Base-by-base conservation (phyloP, 306 rosid genomes). In the Vicia villosa region DNA sequence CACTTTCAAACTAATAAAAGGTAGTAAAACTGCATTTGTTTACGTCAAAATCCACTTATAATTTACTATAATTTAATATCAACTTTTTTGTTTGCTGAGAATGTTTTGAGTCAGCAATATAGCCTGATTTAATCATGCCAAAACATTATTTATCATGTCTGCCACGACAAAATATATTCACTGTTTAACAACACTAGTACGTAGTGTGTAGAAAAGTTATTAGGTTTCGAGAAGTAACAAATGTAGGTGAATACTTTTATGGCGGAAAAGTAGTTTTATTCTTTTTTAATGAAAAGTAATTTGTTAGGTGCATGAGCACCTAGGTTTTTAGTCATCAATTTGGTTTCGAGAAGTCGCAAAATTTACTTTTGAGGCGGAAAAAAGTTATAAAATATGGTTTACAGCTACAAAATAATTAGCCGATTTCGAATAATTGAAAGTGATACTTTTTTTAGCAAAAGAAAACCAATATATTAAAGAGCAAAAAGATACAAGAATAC, bases 1-100 rank as follows among this genome's bases (percentile, higher is more conserved):
- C 83, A 79, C 75, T 62, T 38, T 30, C 5, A 32, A 8, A 30
- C 28, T 11, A 38, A 1, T 9, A 24, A 55, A 50, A 64, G 22
- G 12, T 4, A 24, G 12, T 4, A 24, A 58, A 47, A 46, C 42
- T 69, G 9, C 54, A 24, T 22, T 15, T 52, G 7, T 17, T 13
- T 6, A 43, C 76, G 50, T 69, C 76, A 63, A 36, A 51, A 41
- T 19, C 59, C 66, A 62, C 71, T 38, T 8, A 24, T 8, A 6
- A 40, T 37, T 60, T 4, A n/a, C 26, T 8, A 24, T 8, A 6
- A 40, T 37, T 60, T 4, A n/a, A 46, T 30, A 56, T 26, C 4
- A 28, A 26, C 3, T 2, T 68, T 11, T 9, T 58, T 62, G 0
- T 8, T 45, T 16, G 26, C 8, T 45, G 32, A 32, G 52, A 62